Percentiles rank a stretch among this genome's conserved stretches.
phyloP scores from a whole-genome alignment of 2,329 filamentous ascomycete genomes.

The Alternaria arbusti region DNA sequence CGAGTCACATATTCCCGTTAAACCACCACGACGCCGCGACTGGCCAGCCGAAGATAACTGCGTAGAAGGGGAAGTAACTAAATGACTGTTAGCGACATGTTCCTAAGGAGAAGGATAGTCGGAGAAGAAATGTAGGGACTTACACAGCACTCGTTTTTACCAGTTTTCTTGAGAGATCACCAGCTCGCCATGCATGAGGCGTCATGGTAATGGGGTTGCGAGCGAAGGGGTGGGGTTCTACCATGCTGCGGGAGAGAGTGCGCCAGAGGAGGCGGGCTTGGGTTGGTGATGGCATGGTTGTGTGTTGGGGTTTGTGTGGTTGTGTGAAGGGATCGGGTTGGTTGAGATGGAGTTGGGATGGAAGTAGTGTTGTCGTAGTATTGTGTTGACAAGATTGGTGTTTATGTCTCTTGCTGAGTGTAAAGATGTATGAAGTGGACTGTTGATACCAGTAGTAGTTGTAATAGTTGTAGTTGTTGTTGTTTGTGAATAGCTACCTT shows the following conservation, averaged over 20 bases:
- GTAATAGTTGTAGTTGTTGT: background rate
- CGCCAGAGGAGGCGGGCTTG: conserved; percentile 41
- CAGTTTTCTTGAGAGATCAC: conserved; percentile 29
- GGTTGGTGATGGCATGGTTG: conserved; percentile 40
- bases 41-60: conserved; percentile 43
- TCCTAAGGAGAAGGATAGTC: background rate
- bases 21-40: conserved; percentile 33
- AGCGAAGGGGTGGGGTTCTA: conserved; percentile 46
- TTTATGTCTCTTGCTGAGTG: background rate
- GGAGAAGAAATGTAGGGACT: conserved; percentile 3
- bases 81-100: background rate
- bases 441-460: background rate
- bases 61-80: conserved; percentile 40
- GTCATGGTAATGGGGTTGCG: conserved; percentile 36
- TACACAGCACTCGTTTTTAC: conserved; percentile 36
- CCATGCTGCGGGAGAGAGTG: conserved; percentile 39
- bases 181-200: conserved; percentile 33
- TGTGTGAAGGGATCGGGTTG: background rate
- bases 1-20: conserved; percentile 42
- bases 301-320: background rate
- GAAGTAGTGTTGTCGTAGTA: background rate
- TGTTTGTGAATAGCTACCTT: background rate
- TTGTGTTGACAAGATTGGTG: background rate
- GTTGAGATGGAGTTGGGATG: background rate
- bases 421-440: background rate